Base-by-base conservation (phyloP, 352 stramenopile genomes). In the Globisporangium uncinulatum region DNA sequence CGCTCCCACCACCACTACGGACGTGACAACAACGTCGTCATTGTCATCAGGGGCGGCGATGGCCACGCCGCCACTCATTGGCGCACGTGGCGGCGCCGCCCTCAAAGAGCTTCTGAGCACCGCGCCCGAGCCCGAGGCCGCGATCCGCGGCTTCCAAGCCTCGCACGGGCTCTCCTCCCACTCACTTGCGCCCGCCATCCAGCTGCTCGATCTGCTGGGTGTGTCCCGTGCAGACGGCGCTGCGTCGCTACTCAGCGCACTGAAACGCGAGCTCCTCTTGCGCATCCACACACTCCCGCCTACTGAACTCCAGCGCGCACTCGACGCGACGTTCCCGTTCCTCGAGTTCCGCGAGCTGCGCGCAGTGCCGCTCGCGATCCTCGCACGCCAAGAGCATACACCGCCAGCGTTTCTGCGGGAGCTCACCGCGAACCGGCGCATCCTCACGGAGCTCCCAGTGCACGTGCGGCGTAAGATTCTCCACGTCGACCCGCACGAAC, bases 281-380 rank as follows among this genome's bases (percentile, higher is more conserved):
- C 83, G 83, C 48, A 88, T 89, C 56, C 67, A 76, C 42, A 71
- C 87, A 47, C 68, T 92, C 20, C 73, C 76, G 11, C 79, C 90
- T 62, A 72, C 73, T 14, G 76, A 95, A 48, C 66, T 95, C 21
- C 75, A 85, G 32, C 69, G 73, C 20, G 63, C 91, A 45, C 64
- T 95, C 8, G 83, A 93, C 61, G 70, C 73, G 44, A 95, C 86
- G 17, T 95, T 95, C 58, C 83, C 86, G 34, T 95, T 92, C 44
- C 90, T 95, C 65, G 86, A 95, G 62, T 92, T 92, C 59, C 82
- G 82, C 39, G 86, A 95, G 70, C 74, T 95, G 34, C 79, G 83
- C 45, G 73, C 79, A 24, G 85, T 95, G 56, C 83, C 83, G 17
- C 92, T 95, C 51, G 83, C 86, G 46, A 86, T 95, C 46, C 67